Conservation (phyloP, 2,329 filamentous ascomycete genomes). For the Onygenales sp. region DNA sequence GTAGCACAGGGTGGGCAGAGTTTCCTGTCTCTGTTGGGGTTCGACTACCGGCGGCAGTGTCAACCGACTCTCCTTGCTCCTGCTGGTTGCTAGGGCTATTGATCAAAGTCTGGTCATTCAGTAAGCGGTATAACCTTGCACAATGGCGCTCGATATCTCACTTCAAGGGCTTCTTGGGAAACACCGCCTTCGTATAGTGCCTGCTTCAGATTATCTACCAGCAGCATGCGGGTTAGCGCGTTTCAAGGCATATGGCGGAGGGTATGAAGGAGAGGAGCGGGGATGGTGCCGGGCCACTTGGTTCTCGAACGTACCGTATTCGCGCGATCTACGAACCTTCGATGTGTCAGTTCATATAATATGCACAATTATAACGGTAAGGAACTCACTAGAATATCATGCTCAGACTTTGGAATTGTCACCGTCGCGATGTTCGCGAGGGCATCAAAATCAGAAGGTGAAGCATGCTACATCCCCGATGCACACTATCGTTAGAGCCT, state of each 20-base stretch:
- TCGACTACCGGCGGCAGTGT: neutral
- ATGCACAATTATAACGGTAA: constrained; percentile 1
- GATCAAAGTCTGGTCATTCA: constrained; percentile 10
- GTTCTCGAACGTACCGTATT: constrained; percentile 18
- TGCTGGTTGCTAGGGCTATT: constrained; percentile 2
- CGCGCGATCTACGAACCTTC: constrained; percentile 19
- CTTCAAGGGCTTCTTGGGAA: constrained; percentile 40
- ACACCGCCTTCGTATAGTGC: constrained; percentile 44
- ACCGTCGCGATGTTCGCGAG: constrained; percentile 34
- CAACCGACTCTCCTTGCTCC: neutral
- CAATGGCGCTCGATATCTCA: constrained; percentile 17
- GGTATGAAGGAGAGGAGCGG: neutral
- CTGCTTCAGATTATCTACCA: constrained; percentile 36
- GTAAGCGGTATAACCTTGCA: constrained; percentile 6
- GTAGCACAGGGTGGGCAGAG: neutral
- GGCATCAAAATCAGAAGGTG: constrained; percentile 26
- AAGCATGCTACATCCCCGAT: constrained; percentile 30
- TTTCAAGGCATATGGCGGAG: neutral
- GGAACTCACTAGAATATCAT: constrained; percentile 47
- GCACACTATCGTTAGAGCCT: neutral
- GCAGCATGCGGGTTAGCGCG: neutral
- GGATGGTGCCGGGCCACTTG: too few relatives aligned
- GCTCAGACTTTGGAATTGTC: constrained; percentile 51
- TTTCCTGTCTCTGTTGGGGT: neutral
- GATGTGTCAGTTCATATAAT: constrained; percentile 7